phyloP scores from a whole-genome alignment of 2,329 filamentous ascomycete species.

The Microcyclospora pomicola region DNA sequence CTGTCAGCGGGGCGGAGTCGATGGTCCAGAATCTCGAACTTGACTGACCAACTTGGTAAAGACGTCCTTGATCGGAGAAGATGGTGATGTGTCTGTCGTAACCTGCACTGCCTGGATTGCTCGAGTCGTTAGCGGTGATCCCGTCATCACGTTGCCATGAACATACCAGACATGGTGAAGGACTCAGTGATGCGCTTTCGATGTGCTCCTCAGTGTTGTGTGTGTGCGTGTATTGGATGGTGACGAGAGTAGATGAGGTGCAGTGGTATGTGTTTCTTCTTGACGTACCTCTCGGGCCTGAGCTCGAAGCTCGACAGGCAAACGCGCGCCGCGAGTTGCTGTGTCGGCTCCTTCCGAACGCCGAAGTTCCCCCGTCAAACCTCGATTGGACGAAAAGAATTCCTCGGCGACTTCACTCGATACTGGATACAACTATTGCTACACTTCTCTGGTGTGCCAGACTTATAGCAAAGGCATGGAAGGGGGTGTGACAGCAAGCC shows the following conservation, averaged over 20 bases:
- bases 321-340: too few relatives aligned
- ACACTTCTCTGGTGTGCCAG: background rate
- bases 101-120: conserved; percentile 56
- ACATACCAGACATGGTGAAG: conserved; percentile 20
- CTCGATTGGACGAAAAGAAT: too few relatives aligned
- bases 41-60: conserved; percentile 96
- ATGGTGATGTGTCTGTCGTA: conserved; percentile 99
- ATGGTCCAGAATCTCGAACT: background rate
- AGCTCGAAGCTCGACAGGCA: too few relatives aligned
- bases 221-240: too few relatives aligned
- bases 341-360: too few relatives aligned
- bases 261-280: background rate
- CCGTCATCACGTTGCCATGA: conserved; percentile 2
- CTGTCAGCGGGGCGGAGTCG: conserved; percentile 9
- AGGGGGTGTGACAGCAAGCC: background rate
- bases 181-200: background rate
- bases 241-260: too few relatives aligned
- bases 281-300: background rate
- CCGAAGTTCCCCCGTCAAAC: too few relatives aligned
- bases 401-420: background rate
- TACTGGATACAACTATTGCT: background rate
- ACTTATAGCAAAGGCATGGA: too few relatives aligned
- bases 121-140: conserved; percentile 9
- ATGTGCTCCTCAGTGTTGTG: too few relatives aligned
- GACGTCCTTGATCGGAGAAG: conserved; percentile 94